Conservation (phyloP, 148 eudicot species). For the Linanthus parryae region DNA sequence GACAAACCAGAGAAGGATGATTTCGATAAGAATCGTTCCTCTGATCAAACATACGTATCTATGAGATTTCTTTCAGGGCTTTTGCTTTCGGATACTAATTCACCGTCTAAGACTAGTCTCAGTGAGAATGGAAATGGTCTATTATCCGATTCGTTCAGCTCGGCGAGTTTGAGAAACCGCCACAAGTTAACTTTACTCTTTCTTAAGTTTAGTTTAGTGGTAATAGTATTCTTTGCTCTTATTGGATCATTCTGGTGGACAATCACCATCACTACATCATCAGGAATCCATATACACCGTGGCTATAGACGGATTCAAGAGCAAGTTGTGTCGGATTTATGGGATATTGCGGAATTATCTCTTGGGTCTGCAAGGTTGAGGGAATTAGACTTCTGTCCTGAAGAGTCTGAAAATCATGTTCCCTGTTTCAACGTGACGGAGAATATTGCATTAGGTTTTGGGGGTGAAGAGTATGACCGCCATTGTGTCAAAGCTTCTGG, state of each 20-base stretch:
- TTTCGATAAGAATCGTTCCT: constrained; percentile 30
- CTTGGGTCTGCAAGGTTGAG: constrained; percentile 54
- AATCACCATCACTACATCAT: constrained; percentile 53
- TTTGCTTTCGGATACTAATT: constrained; percentile 36
- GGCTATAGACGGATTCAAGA: constrained; percentile 80
- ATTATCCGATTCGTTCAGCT: constrained; percentile 38
- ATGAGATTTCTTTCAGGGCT: constrained; percentile 39
- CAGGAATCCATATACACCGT: constrained; percentile 68
- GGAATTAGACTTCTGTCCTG: constrained; percentile 71
- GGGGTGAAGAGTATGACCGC: constrained; percentile 59
- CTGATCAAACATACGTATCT: constrained; percentile 38
- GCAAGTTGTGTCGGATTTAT: constrained; percentile 79
- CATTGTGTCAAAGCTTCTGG: constrained; percentile 41
- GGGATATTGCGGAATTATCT: constrained; percentile 80
- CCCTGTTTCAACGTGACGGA: constrained; percentile 84
- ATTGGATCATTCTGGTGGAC: constrained; percentile 93
- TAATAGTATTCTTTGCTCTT: constrained; percentile 61
- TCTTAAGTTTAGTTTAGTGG: constrained; percentile 56
- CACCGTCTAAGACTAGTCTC: constrained; percentile 38
- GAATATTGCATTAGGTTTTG: constrained; percentile 53
- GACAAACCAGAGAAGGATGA: constrained; percentile 74
- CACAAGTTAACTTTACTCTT: constrained; percentile 49
- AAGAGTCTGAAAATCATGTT: constrained; percentile 61
- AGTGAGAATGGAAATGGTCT: constrained; percentile 72
- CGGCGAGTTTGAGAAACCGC: constrained; percentile 43